Conservation (phyloP, 768 basidiomycete species). For the Vararia minispora region DNA sequence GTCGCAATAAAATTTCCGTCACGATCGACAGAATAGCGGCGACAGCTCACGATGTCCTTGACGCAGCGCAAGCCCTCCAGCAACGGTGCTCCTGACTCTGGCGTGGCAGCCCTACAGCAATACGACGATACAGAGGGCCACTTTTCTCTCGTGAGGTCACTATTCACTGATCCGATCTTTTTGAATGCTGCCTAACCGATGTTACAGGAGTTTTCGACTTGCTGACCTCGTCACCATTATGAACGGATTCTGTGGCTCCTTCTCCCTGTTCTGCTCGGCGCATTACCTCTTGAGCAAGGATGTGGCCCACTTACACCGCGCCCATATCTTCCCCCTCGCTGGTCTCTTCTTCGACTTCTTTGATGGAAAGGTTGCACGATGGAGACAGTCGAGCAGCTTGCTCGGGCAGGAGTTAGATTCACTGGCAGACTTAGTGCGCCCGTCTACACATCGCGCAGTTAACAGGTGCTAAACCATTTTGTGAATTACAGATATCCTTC, state of each 20-base stretch:
- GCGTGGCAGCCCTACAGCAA: constrained; percentile 55
- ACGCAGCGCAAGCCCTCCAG: too few relatives aligned
- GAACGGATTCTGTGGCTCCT: constrained; percentile 97
- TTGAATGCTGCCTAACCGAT: constrained; percentile 11
- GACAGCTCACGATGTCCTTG: too few relatives aligned
- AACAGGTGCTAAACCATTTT: constrained; percentile 1
- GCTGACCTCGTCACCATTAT: constrained; percentile 98
- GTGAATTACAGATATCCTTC: constrained; percentile 71
- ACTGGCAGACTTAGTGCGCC: constrained; percentile 82
- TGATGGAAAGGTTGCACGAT: constrained; percentile 95
- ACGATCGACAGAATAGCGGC: too few relatives aligned
- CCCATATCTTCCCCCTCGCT: constrained; percentile 79
- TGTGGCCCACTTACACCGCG: constrained; percentile 71
- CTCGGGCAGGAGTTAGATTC: constrained; percentile 97
- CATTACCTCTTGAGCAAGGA: constrained; percentile 78
- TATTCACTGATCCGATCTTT: constrained; percentile 2
- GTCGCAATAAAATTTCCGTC: too few relatives aligned
- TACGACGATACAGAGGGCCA: constrained; percentile 89
- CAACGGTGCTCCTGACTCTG: too few relatives aligned
- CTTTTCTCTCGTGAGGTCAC: constrained; percentile 91
- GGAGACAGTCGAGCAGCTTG: constrained; percentile 93
- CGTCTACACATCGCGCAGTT: constrained; percentile 6
- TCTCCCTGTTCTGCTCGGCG: constrained; percentile 90
- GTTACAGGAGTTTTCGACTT: constrained; percentile 82
- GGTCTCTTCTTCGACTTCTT: constrained; percentile 97